Conservation (phyloP, 306 rosid genomes). For the Gynostemma pentaphyllum region DNA sequence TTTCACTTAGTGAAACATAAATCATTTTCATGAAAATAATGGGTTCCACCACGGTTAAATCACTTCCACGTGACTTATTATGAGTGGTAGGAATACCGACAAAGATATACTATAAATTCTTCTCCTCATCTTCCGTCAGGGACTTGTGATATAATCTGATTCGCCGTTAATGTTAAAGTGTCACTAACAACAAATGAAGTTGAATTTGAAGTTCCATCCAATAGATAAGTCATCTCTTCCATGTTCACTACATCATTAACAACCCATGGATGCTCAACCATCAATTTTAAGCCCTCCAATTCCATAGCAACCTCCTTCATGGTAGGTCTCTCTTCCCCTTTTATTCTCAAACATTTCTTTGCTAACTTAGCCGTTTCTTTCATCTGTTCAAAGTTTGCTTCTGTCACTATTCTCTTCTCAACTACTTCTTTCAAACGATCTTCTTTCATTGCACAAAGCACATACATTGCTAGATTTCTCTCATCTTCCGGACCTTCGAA, state of each 20-base stretch:
- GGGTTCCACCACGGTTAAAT: too few relatives aligned
- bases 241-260: neutral
- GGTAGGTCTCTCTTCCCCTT: slow-evolving; percentile 38
- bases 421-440: slow-evolving; percentile 21
- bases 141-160: neutral
- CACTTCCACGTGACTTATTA: too few relatives aligned
- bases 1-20: too few relatives aligned
- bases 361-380: slow-evolving; percentile 27
- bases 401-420: slow-evolving; percentile 7
- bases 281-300: slow-evolving; percentile 23
- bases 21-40: too few relatives aligned
- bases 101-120: too few relatives aligned
- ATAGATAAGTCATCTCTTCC: slow-evolving; percentile 17
- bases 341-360: slow-evolving; percentile 20
- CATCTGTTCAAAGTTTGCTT: slow-evolving; percentile 17
- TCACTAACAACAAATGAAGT: neutral
- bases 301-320: slow-evolving; percentile 48
- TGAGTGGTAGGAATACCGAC: too few relatives aligned
- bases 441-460: slow-evolving; percentile 21
- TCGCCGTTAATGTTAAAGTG: neutral
- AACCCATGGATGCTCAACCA: slow-evolving; percentile 7
- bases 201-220: neutral
- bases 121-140: neutral
- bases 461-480: slow-evolving; percentile 23
- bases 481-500: slow-evolving; percentile 8